These are phyloP conservation scores for Suhomyces panamericanus DNA, from an alignment of 1,139 yeast species.

Conservation along the genomic window DNA sequence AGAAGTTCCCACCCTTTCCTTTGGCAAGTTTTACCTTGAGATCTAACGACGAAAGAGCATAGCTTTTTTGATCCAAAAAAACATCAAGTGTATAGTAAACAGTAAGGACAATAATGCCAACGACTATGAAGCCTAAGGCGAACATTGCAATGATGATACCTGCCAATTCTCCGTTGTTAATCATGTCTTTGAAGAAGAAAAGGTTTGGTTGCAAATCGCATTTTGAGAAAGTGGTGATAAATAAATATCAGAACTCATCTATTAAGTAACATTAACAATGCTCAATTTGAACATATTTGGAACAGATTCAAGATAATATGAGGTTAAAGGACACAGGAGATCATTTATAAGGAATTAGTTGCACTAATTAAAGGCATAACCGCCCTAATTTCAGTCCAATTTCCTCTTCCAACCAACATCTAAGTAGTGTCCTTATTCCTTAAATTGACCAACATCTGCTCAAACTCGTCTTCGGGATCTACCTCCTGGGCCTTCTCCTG, in stretches of 20 bases:
- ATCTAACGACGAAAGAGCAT: neutral
- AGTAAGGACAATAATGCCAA: neutral
- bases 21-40: too few relatives aligned
- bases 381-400: too few relatives aligned
- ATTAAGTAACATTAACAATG: too few relatives aligned
- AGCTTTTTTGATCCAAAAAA: neutral
- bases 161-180: neutral
- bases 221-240: too few relatives aligned
- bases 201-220: slow-evolving; percentile 1
- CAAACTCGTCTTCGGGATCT: slow-evolving; percentile 36
- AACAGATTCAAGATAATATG: too few relatives aligned
- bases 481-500: slow-evolving; percentile 18
- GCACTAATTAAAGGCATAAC: too few relatives aligned
- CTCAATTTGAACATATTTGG: too few relatives aligned
- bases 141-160: slow-evolving; percentile 1
- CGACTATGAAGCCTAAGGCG: neutral
- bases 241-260: too few relatives aligned
- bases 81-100: neutral
- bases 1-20: too few relatives aligned
- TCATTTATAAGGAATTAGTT: too few relatives aligned
- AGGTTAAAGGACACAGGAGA: too few relatives aligned
- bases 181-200: neutral
- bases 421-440: neutral
- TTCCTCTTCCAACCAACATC: neutral
- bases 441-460: slow-evolving; percentile 18